Percentiles rank a stretch among this genome's conserved stretches.
These are phyloP conservation scores for Leccinum boreale DNA, from an alignment of 768 basidiomycete species.

Conservation along the genomic window DNA sequence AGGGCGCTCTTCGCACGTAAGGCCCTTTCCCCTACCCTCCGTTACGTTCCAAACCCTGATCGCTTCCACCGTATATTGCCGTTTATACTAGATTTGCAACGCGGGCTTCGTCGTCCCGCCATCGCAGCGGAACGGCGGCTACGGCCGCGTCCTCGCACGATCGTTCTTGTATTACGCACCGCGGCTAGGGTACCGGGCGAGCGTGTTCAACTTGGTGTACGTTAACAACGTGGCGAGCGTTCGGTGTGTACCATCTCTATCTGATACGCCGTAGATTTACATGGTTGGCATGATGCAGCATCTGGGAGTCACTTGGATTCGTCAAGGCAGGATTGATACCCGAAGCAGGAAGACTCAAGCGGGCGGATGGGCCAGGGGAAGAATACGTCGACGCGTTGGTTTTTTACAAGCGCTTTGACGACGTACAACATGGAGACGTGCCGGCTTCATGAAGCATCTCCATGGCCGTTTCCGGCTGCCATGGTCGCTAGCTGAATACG, in stretches of 20 bases:
- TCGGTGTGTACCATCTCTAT: slow-evolving; percentile 39
- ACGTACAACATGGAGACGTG: slow-evolving; percentile 13
- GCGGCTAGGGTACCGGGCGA: slow-evolving; percentile 67
- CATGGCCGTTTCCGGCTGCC: background rate
- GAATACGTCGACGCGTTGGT: slow-evolving; percentile 89
- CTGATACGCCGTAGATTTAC: background rate
- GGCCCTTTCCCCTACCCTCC: slow-evolving; percentile 27
- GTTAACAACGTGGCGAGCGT: slow-evolving; percentile 77
- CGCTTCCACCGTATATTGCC: background rate
- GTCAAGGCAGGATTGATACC: slow-evolving; percentile 74
- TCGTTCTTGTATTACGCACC: slow-evolving; percentile 84
- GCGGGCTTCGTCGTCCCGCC: slow-evolving; percentile 82
- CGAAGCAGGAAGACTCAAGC: slow-evolving; percentile 67
- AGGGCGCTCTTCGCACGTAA: slow-evolving; percentile 83
- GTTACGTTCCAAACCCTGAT: background rate
- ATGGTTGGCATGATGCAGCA: slow-evolving; percentile 33
- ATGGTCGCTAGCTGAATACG: background rate
- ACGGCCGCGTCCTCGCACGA: slow-evolving; percentile 68
- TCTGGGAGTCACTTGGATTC: slow-evolving; percentile 88
- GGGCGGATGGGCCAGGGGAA: slow-evolving; percentile 67
- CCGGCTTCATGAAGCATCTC: background rate
- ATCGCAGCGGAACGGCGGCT: slow-evolving; percentile 56
- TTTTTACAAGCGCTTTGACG: slow-evolving; percentile 73
- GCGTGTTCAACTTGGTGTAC: slow-evolving; percentile 91
- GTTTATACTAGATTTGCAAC: slow-evolving; percentile 66